Conservation (phyloP, 495 filamentous ascomycete genomes). For the Pseudevernia furfuracea region DNA sequence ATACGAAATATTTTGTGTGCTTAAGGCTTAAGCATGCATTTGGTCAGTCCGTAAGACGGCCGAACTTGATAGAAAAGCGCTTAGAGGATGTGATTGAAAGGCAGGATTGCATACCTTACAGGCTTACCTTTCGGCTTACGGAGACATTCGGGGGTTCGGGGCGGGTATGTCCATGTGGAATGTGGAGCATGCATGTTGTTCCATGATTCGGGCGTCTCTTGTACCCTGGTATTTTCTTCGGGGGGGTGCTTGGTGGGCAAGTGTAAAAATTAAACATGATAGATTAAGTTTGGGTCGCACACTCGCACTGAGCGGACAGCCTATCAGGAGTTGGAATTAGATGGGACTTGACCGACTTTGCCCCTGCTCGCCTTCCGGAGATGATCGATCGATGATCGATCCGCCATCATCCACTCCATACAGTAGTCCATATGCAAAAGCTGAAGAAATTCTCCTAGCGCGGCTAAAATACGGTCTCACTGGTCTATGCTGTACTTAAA, state of each 20-base stretch:
- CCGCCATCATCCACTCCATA: too few relatives aligned
- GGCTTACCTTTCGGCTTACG: too few relatives aligned
- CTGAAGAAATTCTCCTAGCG: slow-evolving; percentile 7
- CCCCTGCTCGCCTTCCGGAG: neutral
- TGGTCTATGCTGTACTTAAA: too few relatives aligned
- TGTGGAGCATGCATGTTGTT: too few relatives aligned
- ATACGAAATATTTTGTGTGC: neutral
- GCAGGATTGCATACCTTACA: too few relatives aligned
- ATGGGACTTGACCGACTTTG: too few relatives aligned
- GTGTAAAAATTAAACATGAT: neutral
- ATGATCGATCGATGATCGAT: neutral
- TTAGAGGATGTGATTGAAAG: neutral
- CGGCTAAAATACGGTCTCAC: too few relatives aligned
- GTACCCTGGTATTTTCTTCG: neutral
- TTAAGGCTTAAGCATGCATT: too few relatives aligned
- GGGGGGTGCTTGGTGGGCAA: neutral
- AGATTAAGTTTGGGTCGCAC: neutral
- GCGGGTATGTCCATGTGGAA: too few relatives aligned
- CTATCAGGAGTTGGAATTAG: neutral
- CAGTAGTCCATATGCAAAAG: too few relatives aligned
- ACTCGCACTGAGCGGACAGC: neutral
- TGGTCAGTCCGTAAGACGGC: neutral
- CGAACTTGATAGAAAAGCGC: neutral
- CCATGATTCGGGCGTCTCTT: neutral
- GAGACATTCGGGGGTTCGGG: neutral